phyloP scores from a whole-genome alignment of 192 early-diverging fungal genomes.

The Neocallimastix lanati region DNA sequence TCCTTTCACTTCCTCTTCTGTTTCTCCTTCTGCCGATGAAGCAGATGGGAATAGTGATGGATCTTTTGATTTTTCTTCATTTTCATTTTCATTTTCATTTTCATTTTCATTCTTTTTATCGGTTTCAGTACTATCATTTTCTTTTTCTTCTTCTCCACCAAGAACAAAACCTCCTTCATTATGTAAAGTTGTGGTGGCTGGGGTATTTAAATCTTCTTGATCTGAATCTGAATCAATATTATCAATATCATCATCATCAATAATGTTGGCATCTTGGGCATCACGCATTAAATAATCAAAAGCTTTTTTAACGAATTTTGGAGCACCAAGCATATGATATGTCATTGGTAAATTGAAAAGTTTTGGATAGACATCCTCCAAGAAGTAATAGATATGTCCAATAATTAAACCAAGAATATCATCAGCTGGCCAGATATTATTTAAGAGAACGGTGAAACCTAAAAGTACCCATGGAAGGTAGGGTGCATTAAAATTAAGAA shows the following conservation, averaged over 20 bases:
- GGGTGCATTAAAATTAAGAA: constrained; percentile 80
- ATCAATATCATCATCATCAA: not conserved
- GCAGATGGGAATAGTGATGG: too few species aligned
- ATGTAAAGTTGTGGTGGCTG: not conserved
- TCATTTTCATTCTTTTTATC: too few species aligned
- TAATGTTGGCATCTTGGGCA: not conserved
- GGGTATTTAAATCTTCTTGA: not conserved
- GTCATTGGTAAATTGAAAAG: not conserved
- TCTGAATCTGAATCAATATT: not conserved
- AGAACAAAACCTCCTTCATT: not conserved
- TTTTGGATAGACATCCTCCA: constrained; percentile 61
- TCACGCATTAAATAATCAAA: not conserved
- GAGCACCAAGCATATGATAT: not conserved
- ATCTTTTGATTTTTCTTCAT: too few species aligned
- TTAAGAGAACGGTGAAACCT: constrained; percentile 67
- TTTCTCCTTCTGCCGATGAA: too few species aligned
- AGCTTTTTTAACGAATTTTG: not conserved
- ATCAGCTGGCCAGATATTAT: constrained; percentile 50
- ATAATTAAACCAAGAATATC: constrained; percentile 71
- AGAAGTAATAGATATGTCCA: constrained; percentile 88
- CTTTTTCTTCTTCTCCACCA: too few species aligned
- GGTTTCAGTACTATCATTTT: too few species aligned
- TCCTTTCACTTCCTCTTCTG: too few species aligned
- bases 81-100: too few species aligned
- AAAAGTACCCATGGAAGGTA: constrained; percentile 82